Percentiles rank a stretch among this genome's conserved stretches.
phyloP scores from a whole-genome alignment of 2,329 filamentous ascomycete genomes.

The Calcarisporium arbuscula region DNA sequence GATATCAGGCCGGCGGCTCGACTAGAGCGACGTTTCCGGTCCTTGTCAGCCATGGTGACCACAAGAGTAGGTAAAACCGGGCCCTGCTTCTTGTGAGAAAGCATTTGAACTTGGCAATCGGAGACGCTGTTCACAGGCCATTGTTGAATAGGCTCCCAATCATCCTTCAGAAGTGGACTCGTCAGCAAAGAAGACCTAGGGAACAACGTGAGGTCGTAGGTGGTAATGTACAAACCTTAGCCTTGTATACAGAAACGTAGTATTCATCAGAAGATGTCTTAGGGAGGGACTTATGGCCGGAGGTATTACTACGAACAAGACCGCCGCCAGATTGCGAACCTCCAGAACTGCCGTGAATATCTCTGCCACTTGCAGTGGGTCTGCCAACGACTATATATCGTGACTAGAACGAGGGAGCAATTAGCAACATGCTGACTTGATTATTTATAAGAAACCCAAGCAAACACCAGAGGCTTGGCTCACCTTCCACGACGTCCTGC shows the following conservation, averaged over 20 bases:
- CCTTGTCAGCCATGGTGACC: slow-evolving; percentile 52
- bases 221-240: slow-evolving; percentile 36
- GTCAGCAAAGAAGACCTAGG: neutral
- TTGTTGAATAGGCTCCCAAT: slow-evolving; percentile 48
- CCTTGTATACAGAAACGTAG: slow-evolving; percentile 50
- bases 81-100: slow-evolving; percentile 57
- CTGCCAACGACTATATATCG: slow-evolving; percentile 54
- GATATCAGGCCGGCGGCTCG: slow-evolving; percentile 51
- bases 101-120: slow-evolving; percentile 52
- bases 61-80: slow-evolving; percentile 54
- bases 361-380: slow-evolving; percentile 23
- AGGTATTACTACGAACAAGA: slow-evolving; percentile 30
- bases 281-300: slow-evolving; percentile 29
- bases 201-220: slow-evolving; percentile 7
- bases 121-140: slow-evolving; percentile 45
- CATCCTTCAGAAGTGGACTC: slow-evolving; percentile 29
- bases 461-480: slow-evolving; percentile 10
- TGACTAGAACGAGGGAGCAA: slow-evolving; percentile 30
- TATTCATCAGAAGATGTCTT: slow-evolving; percentile 33
- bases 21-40: slow-evolving; percentile 59
- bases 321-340: slow-evolving; percentile 33
- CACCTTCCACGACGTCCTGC: slow-evolving; percentile 48
- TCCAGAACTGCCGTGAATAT: slow-evolving; percentile 28
- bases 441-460: slow-evolving; percentile 9
- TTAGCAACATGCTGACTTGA: neutral